Conservation (phyloP, 371 early-diverging fungal species). For the Mortierella sp. region DNA sequence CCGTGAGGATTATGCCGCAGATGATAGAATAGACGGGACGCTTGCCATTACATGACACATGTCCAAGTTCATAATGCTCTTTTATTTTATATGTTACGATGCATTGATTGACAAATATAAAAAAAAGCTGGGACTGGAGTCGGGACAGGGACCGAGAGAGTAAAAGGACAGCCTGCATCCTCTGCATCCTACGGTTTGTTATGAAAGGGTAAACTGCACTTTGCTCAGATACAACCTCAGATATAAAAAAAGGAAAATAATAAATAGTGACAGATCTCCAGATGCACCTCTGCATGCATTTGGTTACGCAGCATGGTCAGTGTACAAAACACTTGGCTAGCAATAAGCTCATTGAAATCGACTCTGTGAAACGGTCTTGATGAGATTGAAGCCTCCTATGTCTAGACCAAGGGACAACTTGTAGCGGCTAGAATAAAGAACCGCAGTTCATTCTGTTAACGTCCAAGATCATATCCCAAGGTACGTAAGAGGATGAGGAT, state of each 20-base stretch:
- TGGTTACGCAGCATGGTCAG: constrained; percentile 1
- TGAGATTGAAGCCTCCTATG: background rate
- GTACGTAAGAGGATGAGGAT: background rate
- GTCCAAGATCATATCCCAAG: background rate
- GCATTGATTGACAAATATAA: background rate
- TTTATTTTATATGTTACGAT: background rate
- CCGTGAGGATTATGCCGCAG: no score
- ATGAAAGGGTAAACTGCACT: no score
- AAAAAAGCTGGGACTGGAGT: background rate
- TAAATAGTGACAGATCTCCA: background rate
- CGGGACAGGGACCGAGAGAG: no score
- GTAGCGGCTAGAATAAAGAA: background rate
- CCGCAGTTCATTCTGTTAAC: background rate
- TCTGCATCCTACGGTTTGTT: no score
- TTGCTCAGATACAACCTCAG: no score
- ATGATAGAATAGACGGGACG: no score
- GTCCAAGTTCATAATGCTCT: no score
- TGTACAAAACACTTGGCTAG: background rate
- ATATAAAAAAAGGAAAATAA: background rate
- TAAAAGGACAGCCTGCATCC: no score
- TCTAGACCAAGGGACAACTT: background rate
- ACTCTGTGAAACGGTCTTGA: background rate
- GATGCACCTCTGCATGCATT: constrained; percentile 6
- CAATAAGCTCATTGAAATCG: background rate
- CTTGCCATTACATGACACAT: no score